Evolutionary conservation across 441 rosid species (phyloP).

Genomic region (Codiaeum variegatum): DNA sequence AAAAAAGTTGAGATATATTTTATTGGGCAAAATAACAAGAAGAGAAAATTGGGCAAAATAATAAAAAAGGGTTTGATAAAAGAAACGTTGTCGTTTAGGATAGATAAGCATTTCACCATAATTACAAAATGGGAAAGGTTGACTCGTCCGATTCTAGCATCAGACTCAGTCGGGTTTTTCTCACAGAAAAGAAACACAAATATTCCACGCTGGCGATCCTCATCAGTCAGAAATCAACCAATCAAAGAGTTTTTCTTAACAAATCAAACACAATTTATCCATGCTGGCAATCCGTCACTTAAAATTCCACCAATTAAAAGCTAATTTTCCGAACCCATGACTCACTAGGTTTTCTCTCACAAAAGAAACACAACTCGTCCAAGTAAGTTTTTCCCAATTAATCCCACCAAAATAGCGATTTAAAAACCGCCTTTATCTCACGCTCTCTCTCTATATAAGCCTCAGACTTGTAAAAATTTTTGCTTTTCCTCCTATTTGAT

Average conservation of each 20-base stretch:
- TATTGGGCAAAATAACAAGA: too few relatives aligned
- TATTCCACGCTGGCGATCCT: constrained; percentile 1
- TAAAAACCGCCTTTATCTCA: too few relatives aligned
- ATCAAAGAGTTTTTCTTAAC: not conserved
- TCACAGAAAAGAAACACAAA: constrained; percentile 25
- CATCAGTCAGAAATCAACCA: not conserved
- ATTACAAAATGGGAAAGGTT: too few relatives aligned
- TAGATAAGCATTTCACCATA: too few relatives aligned
- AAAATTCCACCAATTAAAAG: not conserved
- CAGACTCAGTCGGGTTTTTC: not conserved
- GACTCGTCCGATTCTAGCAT: not conserved
- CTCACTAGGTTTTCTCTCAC: not conserved
- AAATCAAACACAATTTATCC: not conserved
- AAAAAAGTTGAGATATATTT: too few relatives aligned
- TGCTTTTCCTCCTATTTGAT: not conserved
- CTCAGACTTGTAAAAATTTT: fast-evolving
- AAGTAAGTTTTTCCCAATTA: not conserved
- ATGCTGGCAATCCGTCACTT: not conserved
- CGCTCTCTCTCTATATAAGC: not conserved
- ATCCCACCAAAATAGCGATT: too few relatives aligned
- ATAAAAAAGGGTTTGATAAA: too few relatives aligned
- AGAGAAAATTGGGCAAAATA: too few relatives aligned
- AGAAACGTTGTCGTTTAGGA: too few relatives aligned
- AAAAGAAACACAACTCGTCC: constrained; percentile 20
- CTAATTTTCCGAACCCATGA: not conserved